Conservation (phyloP, 768 basidiomycete species). For the Panellus pusillus region DNA sequence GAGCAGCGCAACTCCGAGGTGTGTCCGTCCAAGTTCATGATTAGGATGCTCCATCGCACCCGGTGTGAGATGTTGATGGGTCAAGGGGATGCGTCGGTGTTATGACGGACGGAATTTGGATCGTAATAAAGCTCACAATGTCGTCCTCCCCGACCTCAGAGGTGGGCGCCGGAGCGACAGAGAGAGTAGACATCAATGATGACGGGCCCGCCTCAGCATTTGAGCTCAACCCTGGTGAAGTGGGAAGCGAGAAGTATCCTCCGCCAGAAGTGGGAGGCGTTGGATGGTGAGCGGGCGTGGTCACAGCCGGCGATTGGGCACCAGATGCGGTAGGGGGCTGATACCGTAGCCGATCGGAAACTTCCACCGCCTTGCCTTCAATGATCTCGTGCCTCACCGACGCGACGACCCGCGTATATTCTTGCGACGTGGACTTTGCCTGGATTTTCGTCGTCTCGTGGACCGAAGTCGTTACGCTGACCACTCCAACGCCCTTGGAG, state of each 20-base stretch:
- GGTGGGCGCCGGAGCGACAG: not conserved
- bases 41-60: constrained; percentile 76
- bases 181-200: not conserved
- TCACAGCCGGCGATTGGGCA: not conserved
- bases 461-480: constrained; percentile 64
- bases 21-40: constrained; percentile 88
- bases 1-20: constrained; percentile 94
- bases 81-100: constrained; percentile 76
- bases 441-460: constrained; percentile 73
- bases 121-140: constrained; percentile 57
- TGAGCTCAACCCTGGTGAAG: not conserved
- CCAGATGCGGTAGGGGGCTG: not conserved
- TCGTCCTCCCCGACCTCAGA: constrained; percentile 38
- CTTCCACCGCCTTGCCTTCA: constrained; percentile 53
- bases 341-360: constrained; percentile 26
- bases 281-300: not conserved
- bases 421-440: constrained; percentile 54
- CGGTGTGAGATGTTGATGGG: constrained; percentile 74
- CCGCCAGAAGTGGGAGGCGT: not conserved
- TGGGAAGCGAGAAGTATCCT: constrained; percentile 8
- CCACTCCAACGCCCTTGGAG: constrained; percentile 77
- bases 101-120: constrained; percentile 57
- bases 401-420: constrained; percentile 60
- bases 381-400: constrained; percentile 68
- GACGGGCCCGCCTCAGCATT: constrained; percentile 9